Percentiles rank a stretch among this genome's conserved stretches.
phyloP scores from a whole-genome alignment of 495 filamentous ascomycete species.

The Xylaria scruposa region DNA sequence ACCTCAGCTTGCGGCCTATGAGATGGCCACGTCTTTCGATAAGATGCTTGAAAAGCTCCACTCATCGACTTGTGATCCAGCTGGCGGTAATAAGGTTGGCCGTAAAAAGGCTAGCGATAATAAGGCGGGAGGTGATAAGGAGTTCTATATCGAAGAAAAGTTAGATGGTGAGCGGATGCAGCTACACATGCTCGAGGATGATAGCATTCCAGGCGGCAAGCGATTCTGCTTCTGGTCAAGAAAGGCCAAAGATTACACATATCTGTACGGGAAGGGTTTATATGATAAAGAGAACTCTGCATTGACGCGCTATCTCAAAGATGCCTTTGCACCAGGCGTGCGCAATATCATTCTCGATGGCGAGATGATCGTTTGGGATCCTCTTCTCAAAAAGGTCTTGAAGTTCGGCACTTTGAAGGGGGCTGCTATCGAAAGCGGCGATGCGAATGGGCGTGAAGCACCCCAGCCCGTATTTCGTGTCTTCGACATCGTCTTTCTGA shows the following conservation, averaged over 20 bases:
- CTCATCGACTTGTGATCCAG: slow-evolving; percentile 49
- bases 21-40: slow-evolving; percentile 81
- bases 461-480: slow-evolving; percentile 81
- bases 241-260: slow-evolving; percentile 96
- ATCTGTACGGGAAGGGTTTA: slow-evolving; percentile 84
- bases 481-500: slow-evolving; percentile 91
- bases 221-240: slow-evolving; percentile 91
- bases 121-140: slow-evolving; percentile 68
- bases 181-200: slow-evolving; percentile 85
- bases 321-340: slow-evolving; percentile 80
- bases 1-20: slow-evolving; percentile 94
- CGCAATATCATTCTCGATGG: slow-evolving; percentile 89
- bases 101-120: slow-evolving; percentile 20
- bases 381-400: slow-evolving; percentile 81
- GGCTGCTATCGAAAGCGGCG: slow-evolving; percentile 75
- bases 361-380: slow-evolving; percentile 99
- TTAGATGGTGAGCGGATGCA: slow-evolving; percentile 97
- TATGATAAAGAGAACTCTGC: slow-evolving; percentile 73
- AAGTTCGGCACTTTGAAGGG: slow-evolving; percentile 94
- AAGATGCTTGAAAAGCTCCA: slow-evolving; percentile 77
- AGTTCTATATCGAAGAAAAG: slow-evolving; percentile 98
- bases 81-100: slow-evolving; percentile 64
- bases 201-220: slow-evolving; percentile 68
- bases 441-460: slow-evolving; percentile 72
- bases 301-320: slow-evolving; percentile 77